Evolutionary conservation across 179 eudicot genomes (phyloP).

Genomic region (Spinacia oleracea): DNA sequence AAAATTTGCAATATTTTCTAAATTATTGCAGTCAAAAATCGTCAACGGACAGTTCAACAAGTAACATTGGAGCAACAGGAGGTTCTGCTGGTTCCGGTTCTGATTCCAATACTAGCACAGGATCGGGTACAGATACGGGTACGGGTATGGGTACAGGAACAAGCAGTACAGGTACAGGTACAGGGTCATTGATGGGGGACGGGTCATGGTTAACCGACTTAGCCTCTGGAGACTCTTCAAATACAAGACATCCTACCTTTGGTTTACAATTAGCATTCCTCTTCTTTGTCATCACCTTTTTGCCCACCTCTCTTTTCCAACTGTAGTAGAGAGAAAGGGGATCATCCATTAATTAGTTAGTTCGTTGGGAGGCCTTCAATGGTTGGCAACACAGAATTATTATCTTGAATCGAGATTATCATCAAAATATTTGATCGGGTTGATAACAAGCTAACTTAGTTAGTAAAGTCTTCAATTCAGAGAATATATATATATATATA

Average conservation of each 20-base stretch:
- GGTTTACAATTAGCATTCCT: conserved; percentile 26
- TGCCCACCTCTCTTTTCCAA: conserved; percentile 16
- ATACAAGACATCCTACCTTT: conserved; percentile 30
- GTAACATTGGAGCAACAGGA: conserved; percentile 9
- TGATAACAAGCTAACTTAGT: background rate
- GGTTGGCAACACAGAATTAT: too few species aligned
- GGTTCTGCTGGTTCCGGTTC: conserved; percentile 33
- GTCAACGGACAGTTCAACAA: conserved; percentile 42
- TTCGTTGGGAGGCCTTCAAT: background rate
- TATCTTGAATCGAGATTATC: background rate
- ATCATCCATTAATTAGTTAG: background rate
- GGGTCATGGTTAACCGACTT: conserved; percentile 73
- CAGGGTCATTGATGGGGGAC: conserved; percentile 40
- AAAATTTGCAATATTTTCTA: background rate
- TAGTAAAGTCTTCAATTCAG: background rate
- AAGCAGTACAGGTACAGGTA: conserved; percentile 12
- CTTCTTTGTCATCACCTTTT: conserved; percentile 17
- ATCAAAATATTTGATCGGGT: too few species aligned
- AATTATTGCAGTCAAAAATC: conserved; percentile 70
- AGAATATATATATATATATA: too few species aligned
- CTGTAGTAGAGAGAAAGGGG: background rate
- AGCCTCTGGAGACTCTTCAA: conserved; percentile 67
- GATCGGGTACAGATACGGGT: background rate
- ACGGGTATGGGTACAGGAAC: conserved; percentile 14
- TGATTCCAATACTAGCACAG: conserved; percentile 28